Evolutionary conservation across 768 basidiomycete genomes (phyloP).

Genomic region (Dentipellis fragilis): DNA sequence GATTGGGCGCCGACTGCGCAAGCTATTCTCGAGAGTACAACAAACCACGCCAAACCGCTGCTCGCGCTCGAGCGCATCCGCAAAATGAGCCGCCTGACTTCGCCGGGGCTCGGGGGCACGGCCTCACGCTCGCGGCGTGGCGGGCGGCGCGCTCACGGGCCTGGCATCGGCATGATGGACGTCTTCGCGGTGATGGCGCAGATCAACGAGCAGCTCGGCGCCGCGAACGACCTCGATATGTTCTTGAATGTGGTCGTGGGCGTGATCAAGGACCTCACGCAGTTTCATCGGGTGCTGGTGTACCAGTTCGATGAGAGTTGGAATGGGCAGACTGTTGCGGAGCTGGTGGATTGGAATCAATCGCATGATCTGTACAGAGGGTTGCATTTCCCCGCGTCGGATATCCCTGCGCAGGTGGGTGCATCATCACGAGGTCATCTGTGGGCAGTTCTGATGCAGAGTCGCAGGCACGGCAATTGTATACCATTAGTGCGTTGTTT

Average conservation of each 20-base stretch:
- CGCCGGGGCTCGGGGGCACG: not conserved
- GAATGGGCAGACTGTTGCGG: constrained; percentile 73
- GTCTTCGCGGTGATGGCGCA: constrained; percentile 70
- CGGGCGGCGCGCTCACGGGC: constrained; percentile 14
- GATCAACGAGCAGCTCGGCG: constrained; percentile 71
- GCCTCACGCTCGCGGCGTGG: constrained; percentile 1
- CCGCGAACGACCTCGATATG: constrained; percentile 50
- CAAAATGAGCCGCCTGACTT: constrained; percentile 25
- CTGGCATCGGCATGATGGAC: constrained; percentile 58
- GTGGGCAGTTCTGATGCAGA: not conserved
- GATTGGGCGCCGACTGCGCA: constrained; percentile 41
- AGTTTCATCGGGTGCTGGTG: constrained; percentile 72
- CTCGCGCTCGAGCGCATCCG: constrained; percentile 62
- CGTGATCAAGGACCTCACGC: constrained; percentile 66
- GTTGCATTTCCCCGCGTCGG: constrained; percentile 58
- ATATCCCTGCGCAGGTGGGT: constrained; percentile 58
- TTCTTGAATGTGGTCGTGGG: constrained; percentile 71
- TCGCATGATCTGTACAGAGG: constrained; percentile 67
- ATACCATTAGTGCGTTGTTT: constrained; percentile 9
- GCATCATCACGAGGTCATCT: not conserved
- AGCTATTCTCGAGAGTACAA: constrained; percentile 64
- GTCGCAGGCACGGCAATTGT: constrained; percentile 14
- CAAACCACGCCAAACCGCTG: constrained; percentile 54
- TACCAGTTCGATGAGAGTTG: constrained; percentile 78
- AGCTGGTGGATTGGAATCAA: constrained; percentile 69